These are phyloP conservation scores for Neostapfia colusana DNA, from an alignment of 176 grass and related monocot genomes.

Conservation along the genomic window DNA sequence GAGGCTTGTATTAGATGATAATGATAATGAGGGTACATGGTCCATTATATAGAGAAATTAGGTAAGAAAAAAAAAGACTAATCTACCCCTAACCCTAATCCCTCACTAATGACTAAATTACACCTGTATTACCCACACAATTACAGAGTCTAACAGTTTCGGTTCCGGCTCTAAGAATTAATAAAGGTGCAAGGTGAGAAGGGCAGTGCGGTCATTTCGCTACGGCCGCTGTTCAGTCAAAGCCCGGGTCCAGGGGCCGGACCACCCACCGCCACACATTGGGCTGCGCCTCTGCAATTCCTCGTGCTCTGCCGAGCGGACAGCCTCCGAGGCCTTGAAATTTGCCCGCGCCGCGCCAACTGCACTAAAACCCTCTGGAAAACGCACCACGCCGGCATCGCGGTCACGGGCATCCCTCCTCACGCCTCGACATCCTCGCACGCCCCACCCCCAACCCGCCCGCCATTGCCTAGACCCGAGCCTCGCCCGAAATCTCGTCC, in stretches of 20 bases:
- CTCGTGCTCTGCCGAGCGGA: slow-evolving; percentile 37
- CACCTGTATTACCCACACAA: too few relatives aligned
- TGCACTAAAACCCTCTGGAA: slow-evolving; percentile 12
- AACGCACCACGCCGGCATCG: neutral
- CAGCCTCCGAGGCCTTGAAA: slow-evolving; percentile 35
- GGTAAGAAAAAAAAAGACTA: too few relatives aligned
- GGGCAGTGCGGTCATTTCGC: neutral
- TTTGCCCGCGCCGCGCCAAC: neutral
- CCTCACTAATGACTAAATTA: too few relatives aligned
- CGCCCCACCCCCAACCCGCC: neutral
- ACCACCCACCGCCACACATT: neutral
- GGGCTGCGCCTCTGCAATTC: slow-evolving; percentile 24
- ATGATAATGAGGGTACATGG: too few relatives aligned
- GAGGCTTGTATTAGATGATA: too few relatives aligned
- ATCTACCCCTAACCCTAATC: too few relatives aligned
- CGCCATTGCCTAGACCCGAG: neutral
- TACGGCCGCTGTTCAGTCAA: neutral
- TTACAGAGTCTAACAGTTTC: too few relatives aligned
- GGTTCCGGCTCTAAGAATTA: too few relatives aligned
- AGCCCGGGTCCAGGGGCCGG: neutral
- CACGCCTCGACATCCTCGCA: slow-evolving; percentile 20
- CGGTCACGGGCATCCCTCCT: neutral
- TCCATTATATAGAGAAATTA: too few relatives aligned
- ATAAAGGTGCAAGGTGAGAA: too few relatives aligned
- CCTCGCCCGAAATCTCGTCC: slow-evolving; percentile 28